Percentiles rank a stretch among this genome's conserved stretches.
phyloP scores from a whole-genome alignment of 2,329 filamentous ascomycete genomes.

The Fusarium dlaminii region DNA sequence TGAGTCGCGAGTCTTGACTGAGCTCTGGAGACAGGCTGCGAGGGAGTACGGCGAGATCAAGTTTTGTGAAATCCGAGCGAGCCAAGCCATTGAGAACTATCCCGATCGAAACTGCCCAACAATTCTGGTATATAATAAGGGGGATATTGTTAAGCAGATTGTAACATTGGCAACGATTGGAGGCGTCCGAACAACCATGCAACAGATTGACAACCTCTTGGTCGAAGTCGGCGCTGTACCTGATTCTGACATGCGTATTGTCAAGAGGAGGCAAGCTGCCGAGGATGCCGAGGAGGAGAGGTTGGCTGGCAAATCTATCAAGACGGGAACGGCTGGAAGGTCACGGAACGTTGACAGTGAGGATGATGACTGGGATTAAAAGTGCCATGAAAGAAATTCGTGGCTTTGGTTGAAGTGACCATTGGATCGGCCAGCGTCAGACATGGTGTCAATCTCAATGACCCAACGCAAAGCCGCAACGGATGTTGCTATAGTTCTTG shows the following conservation, averaged over 20 bases:
- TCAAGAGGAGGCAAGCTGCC: constrained; percentile 67
- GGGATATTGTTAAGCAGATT: constrained; percentile 89
- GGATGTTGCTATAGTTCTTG: not conserved
- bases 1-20: constrained; percentile 83
- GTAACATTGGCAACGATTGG: constrained; percentile 86
- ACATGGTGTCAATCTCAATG: not conserved
- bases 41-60: constrained; percentile 92
- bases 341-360: constrained; percentile 60
- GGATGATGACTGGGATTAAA: constrained; percentile 71
- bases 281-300: constrained; percentile 70
- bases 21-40: constrained; percentile 88
- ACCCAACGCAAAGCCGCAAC: not conserved
- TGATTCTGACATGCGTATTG: constrained; percentile 80
- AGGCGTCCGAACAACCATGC: constrained; percentile 75
- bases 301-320: constrained; percentile 59
- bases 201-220: constrained; percentile 82
- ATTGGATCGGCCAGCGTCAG: not conserved
- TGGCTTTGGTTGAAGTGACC: not conserved
- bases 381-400: not conserved
- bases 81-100: constrained; percentile 96
- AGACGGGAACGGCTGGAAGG: constrained; percentile 59
- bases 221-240: constrained; percentile 84
- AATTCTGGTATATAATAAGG: constrained; percentile 90
- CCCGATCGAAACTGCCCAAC: constrained; percentile 95
- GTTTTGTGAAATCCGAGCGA: constrained; percentile 93